A percentile compares a stretch with the other conserved stretches of the same genome.
phyloP scores from a whole-genome alignment of 106 monocot genomes.

The Amphibolis antarctica region DNA sequence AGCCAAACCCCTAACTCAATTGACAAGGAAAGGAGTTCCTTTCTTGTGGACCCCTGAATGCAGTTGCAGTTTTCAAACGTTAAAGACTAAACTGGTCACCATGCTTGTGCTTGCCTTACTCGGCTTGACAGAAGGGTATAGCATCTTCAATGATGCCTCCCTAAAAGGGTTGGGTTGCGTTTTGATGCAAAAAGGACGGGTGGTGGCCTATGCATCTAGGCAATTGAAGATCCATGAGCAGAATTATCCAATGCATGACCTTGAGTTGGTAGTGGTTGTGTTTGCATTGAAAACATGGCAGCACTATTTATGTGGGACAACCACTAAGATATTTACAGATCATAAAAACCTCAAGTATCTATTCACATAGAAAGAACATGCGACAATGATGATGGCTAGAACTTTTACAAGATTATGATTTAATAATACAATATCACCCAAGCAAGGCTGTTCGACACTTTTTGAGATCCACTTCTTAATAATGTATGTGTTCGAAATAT shows the following conservation, averaged over 20 bases:
- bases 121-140: neutral
- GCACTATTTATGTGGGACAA: slow-evolving; percentile 4
- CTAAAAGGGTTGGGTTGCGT: too few relatives aligned
- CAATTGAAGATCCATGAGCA: too few relatives aligned
- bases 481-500: too few relatives aligned
- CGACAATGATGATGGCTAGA: too few relatives aligned
- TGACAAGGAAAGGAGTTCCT: neutral
- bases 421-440: neutral
- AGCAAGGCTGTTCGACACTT: too few relatives aligned
- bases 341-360: slow-evolving; percentile 2
- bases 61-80: neutral
- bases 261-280: neutral
- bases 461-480: too few relatives aligned
- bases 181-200: too few relatives aligned
- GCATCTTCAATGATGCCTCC: slow-evolving; percentile 1
- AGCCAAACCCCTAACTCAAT: neutral
- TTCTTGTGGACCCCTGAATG: neutral
- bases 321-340: neutral
- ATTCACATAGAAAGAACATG: neutral
- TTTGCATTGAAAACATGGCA: slow-evolving; percentile 2
- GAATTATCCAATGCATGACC: slow-evolving; percentile 1
- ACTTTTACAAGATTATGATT: too few relatives aligned
- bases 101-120: neutral
- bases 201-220: neutral
- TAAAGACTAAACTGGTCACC: neutral